Base-by-base conservation (phyloP, 805 yeast genomes). In the Tetrapisispora pingtungensis region DNA sequence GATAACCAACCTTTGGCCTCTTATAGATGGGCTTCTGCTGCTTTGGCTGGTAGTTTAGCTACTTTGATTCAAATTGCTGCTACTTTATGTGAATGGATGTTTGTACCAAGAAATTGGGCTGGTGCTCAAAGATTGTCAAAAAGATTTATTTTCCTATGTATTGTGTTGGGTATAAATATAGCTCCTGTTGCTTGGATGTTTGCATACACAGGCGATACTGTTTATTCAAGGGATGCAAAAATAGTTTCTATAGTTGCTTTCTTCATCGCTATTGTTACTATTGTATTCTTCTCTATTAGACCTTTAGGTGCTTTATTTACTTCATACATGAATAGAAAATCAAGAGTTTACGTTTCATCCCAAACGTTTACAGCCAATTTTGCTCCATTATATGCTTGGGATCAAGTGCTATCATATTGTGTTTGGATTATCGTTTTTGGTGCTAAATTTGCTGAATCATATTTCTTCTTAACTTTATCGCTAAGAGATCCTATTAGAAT, bases 21-120 rank as follows among this genome's bases (percentile, higher is more conserved):
- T 45, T 81, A 90, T 43, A 72, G 82, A 62, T 93, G 96, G 96
- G 90, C 97, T 46, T 73, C 95, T 30, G 82, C 81, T 52, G 95
- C 96, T 41, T 72, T 89, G 55, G 97, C 89, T 67, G 98, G 98
- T 74, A 68, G 84, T 43, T 73, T 93, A 57, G 97, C 97, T 43
- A 69, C 80, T 48, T 61, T 76, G 40, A 78, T 93, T 58, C 95
- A 93, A 69, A 74, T 93, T 48, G 57, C 77, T 45, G 98, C 98
- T 38, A 89, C 97, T 24, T 47, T 88, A 32, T 77, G 84, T 56
- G 98, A 93, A 69, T 90, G 96, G 95, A 71, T 80, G 63, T 93
- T 88, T 59, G 97, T 93, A 49, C 98, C 98, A 54, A 82, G 98
- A 69, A 78, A 82, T 56, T 93, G 97, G 97, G 94, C 97, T 33